Evolutionary conservation across 345 rosid species (phyloP).

Genomic region (Aquilaria malaccensis): DNA sequence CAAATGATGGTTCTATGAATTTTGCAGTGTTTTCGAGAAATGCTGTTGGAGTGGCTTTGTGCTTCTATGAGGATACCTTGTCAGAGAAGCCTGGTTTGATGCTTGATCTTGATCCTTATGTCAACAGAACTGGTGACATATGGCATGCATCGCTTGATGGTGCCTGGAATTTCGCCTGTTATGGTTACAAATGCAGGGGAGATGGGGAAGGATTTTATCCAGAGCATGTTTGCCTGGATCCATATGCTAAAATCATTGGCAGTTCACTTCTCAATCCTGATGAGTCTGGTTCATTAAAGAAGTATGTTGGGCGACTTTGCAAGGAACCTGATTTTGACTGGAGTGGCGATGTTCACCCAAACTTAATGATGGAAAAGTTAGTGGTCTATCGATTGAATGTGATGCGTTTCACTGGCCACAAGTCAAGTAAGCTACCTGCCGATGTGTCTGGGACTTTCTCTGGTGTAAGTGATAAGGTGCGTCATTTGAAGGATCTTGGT

Average conservation of each 20-base stretch:
- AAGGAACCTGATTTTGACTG: conserved; percentile 70
- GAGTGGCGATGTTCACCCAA: conserved; percentile 54
- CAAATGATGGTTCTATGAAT: conserved; percentile 54
- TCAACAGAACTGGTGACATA: conserved; percentile 75
- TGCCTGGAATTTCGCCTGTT: conserved; percentile 42
- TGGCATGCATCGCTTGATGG: conserved; percentile 76
- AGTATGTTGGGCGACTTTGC: conserved; percentile 45
- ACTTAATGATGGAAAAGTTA: conserved; percentile 57
- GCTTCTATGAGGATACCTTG: conserved; percentile 54
- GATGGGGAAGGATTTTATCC: conserved; percentile 20
- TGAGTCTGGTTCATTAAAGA: conserved; percentile 20
- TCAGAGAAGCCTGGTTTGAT: conserved; percentile 62
- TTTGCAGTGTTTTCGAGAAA: conserved; percentile 66
- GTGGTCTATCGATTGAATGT: conserved; percentile 72
- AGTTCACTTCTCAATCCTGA: conserved; percentile 22
- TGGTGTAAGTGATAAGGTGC: conserved; percentile 64
- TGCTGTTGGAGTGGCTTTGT: conserved; percentile 48
- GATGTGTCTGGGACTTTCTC: conserved; percentile 69
- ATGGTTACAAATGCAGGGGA: conserved; percentile 61
- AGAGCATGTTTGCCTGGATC: conserved; percentile 55
- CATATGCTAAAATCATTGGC: conserved; percentile 55
- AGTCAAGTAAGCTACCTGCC: conserved; percentile 54
- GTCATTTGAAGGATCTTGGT: conserved; percentile 70
- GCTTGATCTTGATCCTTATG: conserved; percentile 87
- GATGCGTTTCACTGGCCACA: conserved; percentile 55